Evolutionary conservation across 345 rosid species (phyloP), one percentile per base, ranked within the genome.

Genomic region (Cochlearia excelsa): DNA sequence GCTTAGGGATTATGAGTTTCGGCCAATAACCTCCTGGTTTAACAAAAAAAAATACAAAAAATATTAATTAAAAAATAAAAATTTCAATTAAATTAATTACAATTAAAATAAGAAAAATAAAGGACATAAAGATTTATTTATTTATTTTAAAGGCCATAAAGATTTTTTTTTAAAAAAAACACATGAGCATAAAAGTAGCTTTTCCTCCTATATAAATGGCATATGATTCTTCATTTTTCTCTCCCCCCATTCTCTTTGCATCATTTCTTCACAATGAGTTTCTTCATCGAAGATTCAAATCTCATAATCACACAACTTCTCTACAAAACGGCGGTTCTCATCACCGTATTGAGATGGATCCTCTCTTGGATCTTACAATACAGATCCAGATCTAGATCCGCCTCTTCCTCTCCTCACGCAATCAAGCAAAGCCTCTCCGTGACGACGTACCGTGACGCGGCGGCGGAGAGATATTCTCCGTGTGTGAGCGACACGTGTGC

Each of bases 271-370:
- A 30, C 1, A 11, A 85, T 84, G 92, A 73, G 82, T 30, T 70
- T 79, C 65, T 82, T 79, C 46, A 74, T 73, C 9, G 91, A 84
- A 38, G 86, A 84, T 46, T 77, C 88, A 5, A 59, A 78, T 51
- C 62, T 76, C 45, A 69, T 82, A 3, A 59, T 77, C 11, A 74
- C 77, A 46, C 83, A 86, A 50, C 10, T 81, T 63, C 75, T 90
- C 2, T 85, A 90, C 93, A 74, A 82, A 65, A 74, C 85, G 6
- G 97, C 94, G 2, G 78, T 83, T 26, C 54, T 77, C 10, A 59
- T 87, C 41, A 76, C 97, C 11, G 66, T 90, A 31, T 28, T 84
- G 26, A 71, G 97, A 74, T 85, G 95, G 94, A 64, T 78, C 7
- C 43, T 77, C 3, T 58, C 86, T 2, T 83, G 90, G 79, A 69